These are phyloP conservation scores for Elongisporangium prolatum DNA, from an alignment of 352 stramenopile genomes.

Conservation along the genomic window DNA sequence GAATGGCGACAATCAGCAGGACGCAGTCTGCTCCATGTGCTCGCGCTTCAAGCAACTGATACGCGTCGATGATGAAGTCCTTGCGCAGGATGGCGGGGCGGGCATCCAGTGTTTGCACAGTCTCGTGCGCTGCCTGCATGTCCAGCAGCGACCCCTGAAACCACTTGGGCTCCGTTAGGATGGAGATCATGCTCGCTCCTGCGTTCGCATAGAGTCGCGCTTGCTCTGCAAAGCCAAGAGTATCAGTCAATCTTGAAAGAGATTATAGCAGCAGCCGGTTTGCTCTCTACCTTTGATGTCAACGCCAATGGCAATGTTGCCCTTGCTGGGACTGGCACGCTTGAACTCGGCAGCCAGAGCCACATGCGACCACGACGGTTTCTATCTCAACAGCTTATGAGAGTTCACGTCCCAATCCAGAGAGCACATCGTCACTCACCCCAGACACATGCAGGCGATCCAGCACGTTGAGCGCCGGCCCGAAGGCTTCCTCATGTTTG, in stretches of 20 bases:
- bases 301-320: conserved; percentile 88
- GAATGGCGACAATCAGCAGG: conserved; percentile 95
- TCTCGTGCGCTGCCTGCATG: conserved; percentile 50
- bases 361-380: conserved; percentile 65
- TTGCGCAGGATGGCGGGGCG: conserved; percentile 83
- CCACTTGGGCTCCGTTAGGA: conserved; percentile 97
- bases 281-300: conserved; percentile 40
- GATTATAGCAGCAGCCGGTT: not conserved
- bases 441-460: conserved; percentile 75
- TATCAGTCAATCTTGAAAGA: not conserved
- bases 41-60: conserved; percentile 93
- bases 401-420: conserved; percentile 1
- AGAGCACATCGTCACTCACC: conserved; percentile 19
- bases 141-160: conserved; percentile 96
- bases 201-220: conserved; percentile 87
- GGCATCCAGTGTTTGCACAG: conserved; percentile 30
- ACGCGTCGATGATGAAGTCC: conserved; percentile 96
- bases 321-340: conserved; percentile 96
- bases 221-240: conserved; percentile 70
- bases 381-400: conserved; percentile 23
- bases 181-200: conserved; percentile 94
- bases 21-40: conserved; percentile 95
- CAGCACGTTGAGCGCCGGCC: conserved; percentile 85
- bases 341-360: conserved; percentile 98
- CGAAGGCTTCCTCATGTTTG: conserved; percentile 73